Percentiles rank a stretch among this genome's conserved stretches.
These are phyloP conservation scores for Aspergillus neotritici DNA, from an alignment of 2,329 filamentous ascomycete genomes.

Conservation along the genomic window DNA sequence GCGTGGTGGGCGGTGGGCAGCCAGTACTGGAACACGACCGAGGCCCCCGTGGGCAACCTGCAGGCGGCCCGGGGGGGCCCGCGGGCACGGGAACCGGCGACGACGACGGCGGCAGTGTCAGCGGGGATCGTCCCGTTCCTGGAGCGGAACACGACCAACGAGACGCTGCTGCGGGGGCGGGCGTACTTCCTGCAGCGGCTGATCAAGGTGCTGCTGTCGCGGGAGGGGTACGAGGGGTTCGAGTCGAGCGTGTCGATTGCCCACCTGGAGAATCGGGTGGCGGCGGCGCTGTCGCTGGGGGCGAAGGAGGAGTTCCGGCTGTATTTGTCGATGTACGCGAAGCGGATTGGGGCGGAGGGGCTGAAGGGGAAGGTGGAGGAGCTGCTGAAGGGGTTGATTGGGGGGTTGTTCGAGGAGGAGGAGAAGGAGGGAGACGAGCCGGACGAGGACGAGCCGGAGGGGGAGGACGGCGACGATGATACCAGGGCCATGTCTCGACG, in stretches of 20 bases:
- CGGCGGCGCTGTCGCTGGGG: conserved; percentile 76
- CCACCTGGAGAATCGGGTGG: conserved; percentile 90
- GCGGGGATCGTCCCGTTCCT: conserved; percentile 89
- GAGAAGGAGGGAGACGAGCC: conserved; percentile 37
- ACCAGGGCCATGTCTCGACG: too few species aligned
- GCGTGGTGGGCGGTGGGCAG: conserved; percentile 97
- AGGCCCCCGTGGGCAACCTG: conserved; percentile 77
- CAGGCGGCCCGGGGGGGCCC: conserved; percentile 51
- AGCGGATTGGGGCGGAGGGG: conserved; percentile 86
- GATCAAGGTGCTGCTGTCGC: conserved; percentile 79
- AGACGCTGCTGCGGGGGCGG: conserved; percentile 83
- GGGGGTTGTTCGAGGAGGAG: conserved; percentile 59
- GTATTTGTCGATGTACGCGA: conserved; percentile 97
- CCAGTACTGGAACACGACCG: conserved; percentile 98
- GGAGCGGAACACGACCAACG: conserved; percentile 89
- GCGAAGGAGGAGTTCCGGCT: conserved; percentile 88
- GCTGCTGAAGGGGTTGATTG: conserved; percentile 73
- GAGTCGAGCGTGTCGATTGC: conserved; percentile 89
- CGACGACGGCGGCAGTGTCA: conserved; percentile 57
- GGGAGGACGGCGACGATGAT: too few species aligned
- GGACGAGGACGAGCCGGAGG: conserved; percentile 29
- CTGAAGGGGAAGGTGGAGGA: conserved; percentile 87
- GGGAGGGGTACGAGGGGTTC: conserved; percentile 86
- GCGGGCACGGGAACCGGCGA: too few species aligned
- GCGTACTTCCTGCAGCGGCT: conserved; percentile 88